phyloP scores from a whole-genome alignment of 2,329 filamentous ascomycete species.

The Penicillium fuscoglaucum region DNA sequence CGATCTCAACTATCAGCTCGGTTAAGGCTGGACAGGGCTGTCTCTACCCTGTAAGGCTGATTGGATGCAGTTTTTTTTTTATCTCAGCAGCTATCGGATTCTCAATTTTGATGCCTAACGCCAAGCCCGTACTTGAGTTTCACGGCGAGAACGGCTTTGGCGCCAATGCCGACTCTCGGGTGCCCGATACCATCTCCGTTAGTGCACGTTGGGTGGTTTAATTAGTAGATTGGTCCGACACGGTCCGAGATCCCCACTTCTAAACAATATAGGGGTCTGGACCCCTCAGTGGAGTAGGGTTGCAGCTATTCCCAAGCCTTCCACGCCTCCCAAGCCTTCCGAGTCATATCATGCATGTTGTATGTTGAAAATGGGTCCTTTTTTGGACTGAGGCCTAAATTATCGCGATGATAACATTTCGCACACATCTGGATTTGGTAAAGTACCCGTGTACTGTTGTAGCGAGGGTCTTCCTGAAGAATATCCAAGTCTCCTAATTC shows the following conservation, averaged over 20 bases:
- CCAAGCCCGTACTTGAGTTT: neutral
- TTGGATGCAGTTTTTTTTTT: neutral
- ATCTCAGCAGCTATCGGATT: neutral
- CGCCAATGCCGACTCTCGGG: neutral
- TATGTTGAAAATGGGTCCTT: neutral
- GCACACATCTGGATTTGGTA: neutral
- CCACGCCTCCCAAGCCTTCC: neutral
- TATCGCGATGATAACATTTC: neutral
- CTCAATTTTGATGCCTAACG: constrained; percentile 8
- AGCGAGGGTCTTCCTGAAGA: neutral
- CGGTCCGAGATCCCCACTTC: neutral
- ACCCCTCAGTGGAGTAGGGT: neutral
- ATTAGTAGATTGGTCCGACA: neutral
- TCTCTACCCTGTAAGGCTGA: constrained; percentile 1
- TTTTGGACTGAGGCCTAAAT: too few species aligned
- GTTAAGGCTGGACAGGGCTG: constrained; percentile 4
- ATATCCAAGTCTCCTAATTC: neutral
- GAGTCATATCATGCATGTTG: neutral
- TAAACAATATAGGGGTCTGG: neutral
- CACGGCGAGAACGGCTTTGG: neutral
- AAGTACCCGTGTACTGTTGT: neutral
- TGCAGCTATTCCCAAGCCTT: neutral
- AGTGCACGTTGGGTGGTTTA: neutral
- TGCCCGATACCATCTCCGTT: neutral
- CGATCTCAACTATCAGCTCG: neutral